Evolutionary conservation across 495 filamentous ascomycete genomes (phyloP).

Genomic region (Neurospora hispaniola): DNA sequence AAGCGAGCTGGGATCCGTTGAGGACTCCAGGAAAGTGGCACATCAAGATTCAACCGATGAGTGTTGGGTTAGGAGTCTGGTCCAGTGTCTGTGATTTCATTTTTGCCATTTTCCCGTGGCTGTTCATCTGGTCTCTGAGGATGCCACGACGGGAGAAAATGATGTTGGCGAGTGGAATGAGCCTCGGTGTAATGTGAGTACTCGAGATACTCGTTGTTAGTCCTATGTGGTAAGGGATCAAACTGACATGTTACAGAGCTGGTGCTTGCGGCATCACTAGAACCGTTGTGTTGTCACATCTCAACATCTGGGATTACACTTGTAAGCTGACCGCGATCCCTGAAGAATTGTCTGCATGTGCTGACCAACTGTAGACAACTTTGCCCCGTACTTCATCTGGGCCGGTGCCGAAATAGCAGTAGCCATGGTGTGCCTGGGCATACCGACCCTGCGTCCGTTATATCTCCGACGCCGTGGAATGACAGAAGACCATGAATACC

Average conservation of each 20-base stretch:
- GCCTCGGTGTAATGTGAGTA: slow-evolving; percentile 32
- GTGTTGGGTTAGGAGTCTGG: slow-evolving; percentile 29
- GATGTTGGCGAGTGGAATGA: slow-evolving; percentile 32
- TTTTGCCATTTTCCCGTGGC: slow-evolving; percentile 35
- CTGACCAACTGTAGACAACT: slow-evolving; percentile 16
- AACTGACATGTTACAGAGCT: slow-evolving; percentile 19
- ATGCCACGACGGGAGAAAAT: slow-evolving; percentile 34
- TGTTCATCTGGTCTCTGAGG: slow-evolving; percentile 30
- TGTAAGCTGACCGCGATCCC: slow-evolving; percentile 9
- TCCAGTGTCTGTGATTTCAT: slow-evolving; percentile 33
- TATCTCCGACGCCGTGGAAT: slow-evolving; percentile 22
- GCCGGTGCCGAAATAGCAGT: slow-evolving; percentile 31
- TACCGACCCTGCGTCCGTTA: slow-evolving; percentile 28
- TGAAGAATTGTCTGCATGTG: not conserved
- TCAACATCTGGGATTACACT: slow-evolving; percentile 29
- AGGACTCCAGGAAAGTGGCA: slow-evolving; percentile 28
- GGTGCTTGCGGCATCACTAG: slow-evolving; percentile 31
- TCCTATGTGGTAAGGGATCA: not conserved
- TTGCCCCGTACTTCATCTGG: slow-evolving; percentile 31
- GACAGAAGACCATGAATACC: slow-evolving; percentile 11
- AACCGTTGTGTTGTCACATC: slow-evolving; percentile 24
- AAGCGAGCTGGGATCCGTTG: slow-evolving; percentile 27
- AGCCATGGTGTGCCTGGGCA: slow-evolving; percentile 29
- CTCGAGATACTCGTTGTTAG: not conserved
- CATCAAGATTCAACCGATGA: slow-evolving; percentile 28